Base-by-base conservation (phyloP, 495 filamentous ascomycete species). In the Letharia lupina region DNA sequence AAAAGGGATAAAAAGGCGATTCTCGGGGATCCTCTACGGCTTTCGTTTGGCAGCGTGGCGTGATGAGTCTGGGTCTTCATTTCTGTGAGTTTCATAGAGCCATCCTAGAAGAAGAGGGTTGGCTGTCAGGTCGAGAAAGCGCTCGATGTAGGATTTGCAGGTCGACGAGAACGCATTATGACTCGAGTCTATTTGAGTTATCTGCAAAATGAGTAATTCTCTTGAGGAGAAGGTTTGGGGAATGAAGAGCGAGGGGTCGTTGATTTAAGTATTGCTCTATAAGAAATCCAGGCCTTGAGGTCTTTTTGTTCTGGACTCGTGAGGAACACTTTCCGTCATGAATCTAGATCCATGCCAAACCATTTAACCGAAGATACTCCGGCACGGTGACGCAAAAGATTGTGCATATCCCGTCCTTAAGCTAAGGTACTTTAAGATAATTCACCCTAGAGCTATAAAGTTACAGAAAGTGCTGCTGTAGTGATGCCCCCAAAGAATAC, bases 401-500 rank as follows among this genome's bases (percentile, higher is more conserved):
- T 23, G 8, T 50, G 20, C 47, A 23, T 50, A 23, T 50, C 8
- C n/a, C 7, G 20, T 23, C 47, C n/a, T 28, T 28, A 28, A 28
- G 23, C 23, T 28, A 28, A 28, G 23, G 23, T 28, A 28, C 23
- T 28, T 28, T 28, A 28, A 28, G 23, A 28, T 8, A 39, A 39
- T 39, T 44, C 12, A 4, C 12, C 6, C 41, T 44, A 28, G n/a
- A 52, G 1, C 15, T 13, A 28, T 52, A 28, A 31, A 56, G 28
- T 31, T 56, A 18, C 15, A 15, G 9, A 37, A 23, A 42, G 35
- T 16, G 35, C 47, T 16, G 35, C 47, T 42, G 15, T 37, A 20
- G 4, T 63, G 1, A 71, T 81, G 79, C 64, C 77, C n/a, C 76
- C 79, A 8, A 81, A 80, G 62, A 65, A 61, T 56, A 35, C 67